These are phyloP conservation scores for Jaminaea rosea DNA, from an alignment of 1,284 basidiomycete species.

Conservation along the genomic window DNA sequence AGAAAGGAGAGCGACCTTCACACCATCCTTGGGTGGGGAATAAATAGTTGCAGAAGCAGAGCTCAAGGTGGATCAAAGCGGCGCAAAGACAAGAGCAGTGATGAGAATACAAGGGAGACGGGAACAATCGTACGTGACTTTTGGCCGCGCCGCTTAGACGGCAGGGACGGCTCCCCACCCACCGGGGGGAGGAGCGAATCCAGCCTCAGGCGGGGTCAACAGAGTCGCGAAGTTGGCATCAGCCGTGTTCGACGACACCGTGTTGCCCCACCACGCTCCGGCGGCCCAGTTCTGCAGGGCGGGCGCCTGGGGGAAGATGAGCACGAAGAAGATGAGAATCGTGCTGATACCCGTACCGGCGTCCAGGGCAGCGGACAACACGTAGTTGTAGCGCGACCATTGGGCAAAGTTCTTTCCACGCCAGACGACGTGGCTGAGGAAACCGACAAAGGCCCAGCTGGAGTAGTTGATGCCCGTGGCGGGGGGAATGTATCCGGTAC, in stretches of 20 bases:
- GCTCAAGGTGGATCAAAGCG: too few species aligned
- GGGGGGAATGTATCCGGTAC: constrained; percentile 35
- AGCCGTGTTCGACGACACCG: constrained; percentile 25
- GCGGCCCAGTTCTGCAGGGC: constrained; percentile 7
- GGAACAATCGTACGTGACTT: too few species aligned
- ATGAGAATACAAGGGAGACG: too few species aligned
- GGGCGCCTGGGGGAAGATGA: constrained; percentile 55
- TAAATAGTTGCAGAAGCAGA: too few species aligned
- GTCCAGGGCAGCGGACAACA: constrained; percentile 46
- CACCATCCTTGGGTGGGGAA: too few species aligned
- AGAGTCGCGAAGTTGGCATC: constrained; percentile 12
- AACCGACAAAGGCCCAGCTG: constrained; percentile 51
- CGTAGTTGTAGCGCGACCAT: constrained; percentile 49
- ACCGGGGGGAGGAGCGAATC: constrained; percentile 17
- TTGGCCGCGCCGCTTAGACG: too few species aligned
- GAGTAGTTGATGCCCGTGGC: constrained; percentile 43
- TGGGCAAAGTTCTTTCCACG: constrained; percentile 37
- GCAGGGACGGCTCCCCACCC: constrained; percentile 1
- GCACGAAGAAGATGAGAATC: constrained; percentile 44
- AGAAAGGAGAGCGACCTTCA: too few species aligned
- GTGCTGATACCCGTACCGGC: constrained; percentile 46
- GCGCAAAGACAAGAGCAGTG: too few species aligned
- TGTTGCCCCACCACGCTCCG: constrained; percentile 39
- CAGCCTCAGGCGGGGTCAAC: constrained; percentile 5
- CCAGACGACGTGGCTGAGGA: constrained; percentile 47